A percentile compares a stretch with the other conserved stretches of the same genome.
Evolutionary conservation across 345 rosid species (phyloP).

Genomic region (Erysimum cheiranthoides): DNA sequence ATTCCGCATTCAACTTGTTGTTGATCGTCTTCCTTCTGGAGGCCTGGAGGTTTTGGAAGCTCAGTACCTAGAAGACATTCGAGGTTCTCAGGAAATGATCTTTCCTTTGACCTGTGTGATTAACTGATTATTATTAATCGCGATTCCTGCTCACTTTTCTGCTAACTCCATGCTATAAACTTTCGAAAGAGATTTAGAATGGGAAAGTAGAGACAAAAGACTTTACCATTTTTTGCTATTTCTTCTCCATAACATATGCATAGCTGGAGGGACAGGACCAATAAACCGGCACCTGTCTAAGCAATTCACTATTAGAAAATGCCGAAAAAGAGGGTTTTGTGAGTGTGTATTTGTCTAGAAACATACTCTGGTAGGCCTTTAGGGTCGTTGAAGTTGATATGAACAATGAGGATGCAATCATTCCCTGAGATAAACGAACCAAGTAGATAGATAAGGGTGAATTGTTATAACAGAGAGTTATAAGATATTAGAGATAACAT

Average conservation of each 20-base stretch:
- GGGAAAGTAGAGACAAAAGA: conserved; percentile 17
- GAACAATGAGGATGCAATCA: conserved; percentile 59
- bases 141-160: conserved; percentile 5
- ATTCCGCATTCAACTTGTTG: conserved; percentile 78
- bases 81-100: conserved; percentile 63
- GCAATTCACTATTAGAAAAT: conserved; percentile 30
- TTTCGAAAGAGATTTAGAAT: conserved; percentile 1
- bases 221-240: conserved; percentile 64
- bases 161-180: conserved; percentile 11
- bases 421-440: conserved; percentile 52
- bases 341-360: conserved; percentile 29
- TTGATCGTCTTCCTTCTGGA: conserved; percentile 44
- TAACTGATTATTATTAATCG: background rate
- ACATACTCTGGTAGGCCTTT: conserved; percentile 76
- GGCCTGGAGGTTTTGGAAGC: conserved; percentile 54
- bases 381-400: conserved; percentile 58
- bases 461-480: background rate
- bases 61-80: conserved; percentile 54
- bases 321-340: background rate
- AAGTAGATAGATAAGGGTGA: conserved; percentile 13
- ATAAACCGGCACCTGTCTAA: conserved; percentile 68
- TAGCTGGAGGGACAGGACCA: conserved; percentile 47
- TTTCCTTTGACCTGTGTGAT: conserved; percentile 60
- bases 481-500: background rate
- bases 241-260: conserved; percentile 57